Conservation (phyloP, 352 stramenopile genomes). For the Phytophthora podocarpi region DNA sequence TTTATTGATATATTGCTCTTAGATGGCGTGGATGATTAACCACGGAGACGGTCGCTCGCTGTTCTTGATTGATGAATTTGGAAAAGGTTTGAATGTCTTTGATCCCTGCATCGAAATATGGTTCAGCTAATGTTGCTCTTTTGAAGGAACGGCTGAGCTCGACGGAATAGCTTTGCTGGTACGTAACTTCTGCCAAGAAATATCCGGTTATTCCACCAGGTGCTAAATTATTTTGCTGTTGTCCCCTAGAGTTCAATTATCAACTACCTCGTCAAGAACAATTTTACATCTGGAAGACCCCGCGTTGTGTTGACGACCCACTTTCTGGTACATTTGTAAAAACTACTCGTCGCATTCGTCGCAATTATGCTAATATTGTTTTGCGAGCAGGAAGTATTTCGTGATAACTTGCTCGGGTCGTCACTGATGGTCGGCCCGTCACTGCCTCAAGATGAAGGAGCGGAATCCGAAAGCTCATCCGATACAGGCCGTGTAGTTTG, state of each 20-base stretch:
- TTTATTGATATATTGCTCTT: slow-evolving; percentile 4
- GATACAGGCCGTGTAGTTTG: slow-evolving; percentile 40
- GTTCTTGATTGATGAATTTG: slow-evolving; percentile 89
- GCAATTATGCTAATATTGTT: slow-evolving; percentile 1
- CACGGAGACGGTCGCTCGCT: slow-evolving; percentile 61
- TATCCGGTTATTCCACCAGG: neutral
- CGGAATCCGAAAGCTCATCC: slow-evolving; percentile 4
- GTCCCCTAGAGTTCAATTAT: slow-evolving; percentile 36
- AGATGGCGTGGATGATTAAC: slow-evolving; percentile 88
- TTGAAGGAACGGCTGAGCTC: slow-evolving; percentile 68
- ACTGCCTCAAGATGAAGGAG: neutral
- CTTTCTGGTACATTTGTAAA: slow-evolving; percentile 54
- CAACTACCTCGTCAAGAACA: slow-evolving; percentile 55
- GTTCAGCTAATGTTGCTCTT: neutral
- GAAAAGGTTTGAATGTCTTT: slow-evolving; percentile 60
- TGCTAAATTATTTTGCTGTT: slow-evolving; percentile 12
- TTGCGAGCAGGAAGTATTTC: slow-evolving; percentile 63
- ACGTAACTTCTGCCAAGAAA: slow-evolving; percentile 1
- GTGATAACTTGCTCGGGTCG: slow-evolving; percentile 42
- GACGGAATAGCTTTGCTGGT: slow-evolving; percentile 84
- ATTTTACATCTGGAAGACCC: slow-evolving; percentile 35
- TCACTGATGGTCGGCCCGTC: slow-evolving; percentile 18
- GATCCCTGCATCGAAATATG: neutral
- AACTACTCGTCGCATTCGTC: neutral
- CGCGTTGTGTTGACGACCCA: slow-evolving; percentile 84